These are phyloP conservation scores for Lindgomyces ingoldianus DNA, from an alignment of 495 filamentous ascomycete species.

Conservation along the genomic window DNA sequence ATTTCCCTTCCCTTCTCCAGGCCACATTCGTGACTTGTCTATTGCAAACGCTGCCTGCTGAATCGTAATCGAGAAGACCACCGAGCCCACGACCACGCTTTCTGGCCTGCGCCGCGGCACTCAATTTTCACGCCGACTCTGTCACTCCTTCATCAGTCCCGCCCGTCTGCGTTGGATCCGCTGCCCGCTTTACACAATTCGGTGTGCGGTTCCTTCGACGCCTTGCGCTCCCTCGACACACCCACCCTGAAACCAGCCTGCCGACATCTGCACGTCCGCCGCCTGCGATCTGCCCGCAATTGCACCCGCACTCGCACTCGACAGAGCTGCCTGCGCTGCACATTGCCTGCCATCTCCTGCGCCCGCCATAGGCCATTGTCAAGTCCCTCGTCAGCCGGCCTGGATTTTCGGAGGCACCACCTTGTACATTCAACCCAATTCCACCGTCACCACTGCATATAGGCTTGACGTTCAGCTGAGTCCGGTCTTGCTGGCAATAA, in stretches of 20 bases:
- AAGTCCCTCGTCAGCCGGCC: slow-evolving; percentile 9
- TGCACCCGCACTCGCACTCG: slow-evolving; percentile 4
- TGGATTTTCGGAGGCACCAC: not conserved
- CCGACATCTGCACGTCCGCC: not conserved
- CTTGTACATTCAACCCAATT: slow-evolving; percentile 13
- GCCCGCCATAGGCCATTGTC: not conserved
- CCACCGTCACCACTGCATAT: not conserved
- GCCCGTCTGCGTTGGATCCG: not conserved
- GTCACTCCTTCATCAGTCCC: slow-evolving; percentile 32
- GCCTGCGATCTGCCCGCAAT: slow-evolving; percentile 7
- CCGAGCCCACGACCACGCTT: slow-evolving; percentile 12
- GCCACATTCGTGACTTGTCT: slow-evolving; percentile 32
- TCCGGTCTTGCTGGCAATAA: slow-evolving; percentile 36
- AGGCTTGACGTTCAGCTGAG: slow-evolving; percentile 24
- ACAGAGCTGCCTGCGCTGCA: slow-evolving; percentile 22
- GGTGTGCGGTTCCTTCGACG: slow-evolving; percentile 7
- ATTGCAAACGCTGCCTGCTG: slow-evolving; percentile 34
- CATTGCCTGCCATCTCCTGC: not conserved
- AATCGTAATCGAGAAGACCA: slow-evolving; percentile 32
- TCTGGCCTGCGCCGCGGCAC: not conserved
- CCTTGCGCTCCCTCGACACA: slow-evolving; percentile 10
- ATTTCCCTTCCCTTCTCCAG: slow-evolving; percentile 33
- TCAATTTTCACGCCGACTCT: slow-evolving; percentile 19
- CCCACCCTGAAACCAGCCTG: not conserved
- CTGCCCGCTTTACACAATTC: slow-evolving; percentile 3